Evolutionary conservation across 177 flowering plant species (phyloP).

Genomic region (Vitis hybrid): DNA sequence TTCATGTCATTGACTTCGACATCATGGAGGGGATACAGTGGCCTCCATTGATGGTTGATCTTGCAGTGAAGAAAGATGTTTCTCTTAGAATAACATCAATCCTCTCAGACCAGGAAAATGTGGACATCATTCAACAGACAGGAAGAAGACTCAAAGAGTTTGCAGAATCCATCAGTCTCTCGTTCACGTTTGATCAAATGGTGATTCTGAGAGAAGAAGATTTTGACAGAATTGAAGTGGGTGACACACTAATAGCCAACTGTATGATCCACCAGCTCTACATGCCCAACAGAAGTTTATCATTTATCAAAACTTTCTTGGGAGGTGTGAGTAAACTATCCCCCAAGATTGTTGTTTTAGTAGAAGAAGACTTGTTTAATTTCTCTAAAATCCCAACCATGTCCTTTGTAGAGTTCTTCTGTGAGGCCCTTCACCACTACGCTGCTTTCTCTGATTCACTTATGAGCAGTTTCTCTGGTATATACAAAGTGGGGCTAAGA

Average conservation of each 20-base stretch:
- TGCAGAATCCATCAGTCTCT: slow-evolving; percentile 35
- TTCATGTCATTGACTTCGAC: slow-evolving; percentile 43
- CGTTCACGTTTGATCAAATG: slow-evolving; percentile 32
- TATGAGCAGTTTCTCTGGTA: slow-evolving; percentile 14
- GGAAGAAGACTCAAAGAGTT: slow-evolving; percentile 38
- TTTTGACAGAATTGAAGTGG: slow-evolving; percentile 16
- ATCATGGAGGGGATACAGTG: slow-evolving; percentile 54
- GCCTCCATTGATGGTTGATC: slow-evolving; percentile 47
- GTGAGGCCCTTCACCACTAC: slow-evolving; percentile 39
- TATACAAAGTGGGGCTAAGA: slow-evolving; percentile 15
- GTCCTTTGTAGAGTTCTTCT: slow-evolving; percentile 38
- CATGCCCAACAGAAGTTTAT: slow-evolving; percentile 19
- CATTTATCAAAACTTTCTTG: slow-evolving; percentile 24
- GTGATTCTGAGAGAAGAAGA: slow-evolving; percentile 26
- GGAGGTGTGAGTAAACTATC: slow-evolving; percentile 26
- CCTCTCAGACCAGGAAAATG: slow-evolving; percentile 3
- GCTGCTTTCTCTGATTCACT: slow-evolving; percentile 33
- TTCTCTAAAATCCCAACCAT: slow-evolving; percentile 21
- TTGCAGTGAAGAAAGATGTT: slow-evolving; percentile 23
- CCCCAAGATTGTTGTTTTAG: slow-evolving; percentile 32
- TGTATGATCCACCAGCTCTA: slow-evolving; percentile 37
- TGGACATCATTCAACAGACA: slow-evolving; percentile 16
- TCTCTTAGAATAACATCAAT: slow-evolving; percentile 34
- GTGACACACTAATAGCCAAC: slow-evolving; percentile 29
- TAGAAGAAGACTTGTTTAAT: slow-evolving; percentile 33